Evolutionary conservation across 2,329 filamentous ascomycete genomes (phyloP), one percentile per base, ranked within the genome.

Genomic region (Verticillium longisporum): DNA sequence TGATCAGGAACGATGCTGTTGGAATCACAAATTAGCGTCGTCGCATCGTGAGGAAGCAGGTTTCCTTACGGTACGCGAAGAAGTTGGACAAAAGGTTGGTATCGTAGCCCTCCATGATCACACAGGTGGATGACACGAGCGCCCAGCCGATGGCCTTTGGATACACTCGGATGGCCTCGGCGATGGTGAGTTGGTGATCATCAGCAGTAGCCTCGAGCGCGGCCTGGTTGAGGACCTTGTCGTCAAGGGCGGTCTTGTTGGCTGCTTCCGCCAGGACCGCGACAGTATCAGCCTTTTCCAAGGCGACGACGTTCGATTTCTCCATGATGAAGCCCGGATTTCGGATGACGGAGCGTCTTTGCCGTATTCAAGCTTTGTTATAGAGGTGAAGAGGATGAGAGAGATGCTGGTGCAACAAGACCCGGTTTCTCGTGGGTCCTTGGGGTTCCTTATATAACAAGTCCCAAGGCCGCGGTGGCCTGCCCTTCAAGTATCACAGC

Each of bases 141-240:
- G 61, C 67, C 68, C 68, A 69, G 38, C 62, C 71, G 37, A 78
- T 72, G 6, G 68, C 71, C 65, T 64, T 66, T 31, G 60, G 65
- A 59, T 73, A 73, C 26, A 62, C 62, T 1, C 66, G 64, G n/a
- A 74, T 62, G 3, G 72, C 72, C 18, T 70, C 63, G 32, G 67
- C 64, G 45, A 77, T 69, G 15, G 68, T 72, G 68, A 77, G 73
- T 36, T 61, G 66, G 53, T 74, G 73, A 65, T 77, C 75, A 55
- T 70, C 68, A 21, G 73, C 70, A n/a, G 74, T 75, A 3, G 77
- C 77, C 11, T 72, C 72, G 32, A 73, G 72, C 50, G 74, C 72
- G 53, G 71, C 71, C 34, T 60, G 31, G 57, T 58, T 61, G 38
- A 61, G 36, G 26, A 58, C 56, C 18, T 13, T 41, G 38, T 58